Conservation (phyloP, 208 protist species). For the Crithidia sp. region DNA sequence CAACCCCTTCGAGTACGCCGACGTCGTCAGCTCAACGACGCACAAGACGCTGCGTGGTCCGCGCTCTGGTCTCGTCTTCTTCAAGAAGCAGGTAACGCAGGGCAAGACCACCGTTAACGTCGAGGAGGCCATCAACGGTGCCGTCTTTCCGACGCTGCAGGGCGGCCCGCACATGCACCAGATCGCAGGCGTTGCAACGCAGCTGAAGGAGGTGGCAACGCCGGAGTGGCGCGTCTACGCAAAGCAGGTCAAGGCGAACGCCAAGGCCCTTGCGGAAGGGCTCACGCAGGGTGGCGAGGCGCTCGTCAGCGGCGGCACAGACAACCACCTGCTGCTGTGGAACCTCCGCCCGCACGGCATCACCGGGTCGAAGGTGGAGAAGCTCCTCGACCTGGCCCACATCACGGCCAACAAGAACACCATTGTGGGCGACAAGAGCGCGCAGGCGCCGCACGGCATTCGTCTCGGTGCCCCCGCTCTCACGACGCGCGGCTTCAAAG, state of each 20-base stretch:
- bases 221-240: slow-evolving; percentile 96
- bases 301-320: slow-evolving; percentile 96
- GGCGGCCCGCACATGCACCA: slow-evolving; percentile 99
- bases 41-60: slow-evolving; percentile 99
- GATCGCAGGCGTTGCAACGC: slow-evolving; percentile 97
- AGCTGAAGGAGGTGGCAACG: slow-evolving; percentile 95
- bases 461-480: slow-evolving; percentile 96
- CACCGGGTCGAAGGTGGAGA: slow-evolving; percentile 97
- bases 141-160: slow-evolving; percentile 98
- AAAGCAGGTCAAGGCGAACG: slow-evolving; percentile 93
- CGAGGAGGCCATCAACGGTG: slow-evolving; percentile 94
- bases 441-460: slow-evolving; percentile 94
- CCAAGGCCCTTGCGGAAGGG: slow-evolving; percentile 75
- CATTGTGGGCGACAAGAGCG: slow-evolving; percentile 94
- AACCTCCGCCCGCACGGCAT: slow-evolving; percentile 95
- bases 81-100: slow-evolving; percentile 81
- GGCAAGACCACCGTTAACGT: slow-evolving; percentile 81
- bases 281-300: slow-evolving; percentile 89
- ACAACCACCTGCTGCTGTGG: slow-evolving; percentile 98
- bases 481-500: slow-evolving; percentile 94
- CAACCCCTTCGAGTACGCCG: slow-evolving; percentile 96
- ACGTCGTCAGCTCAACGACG: slow-evolving; percentile 99
- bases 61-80: slow-evolving; percentile 98
- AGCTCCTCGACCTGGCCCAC: slow-evolving; percentile 86
- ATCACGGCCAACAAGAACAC: slow-evolving; percentile 99